These are phyloP conservation scores for Bipolaris cookei DNA, from an alignment of 2,329 filamentous ascomycete genomes.

Conservation along the genomic window DNA sequence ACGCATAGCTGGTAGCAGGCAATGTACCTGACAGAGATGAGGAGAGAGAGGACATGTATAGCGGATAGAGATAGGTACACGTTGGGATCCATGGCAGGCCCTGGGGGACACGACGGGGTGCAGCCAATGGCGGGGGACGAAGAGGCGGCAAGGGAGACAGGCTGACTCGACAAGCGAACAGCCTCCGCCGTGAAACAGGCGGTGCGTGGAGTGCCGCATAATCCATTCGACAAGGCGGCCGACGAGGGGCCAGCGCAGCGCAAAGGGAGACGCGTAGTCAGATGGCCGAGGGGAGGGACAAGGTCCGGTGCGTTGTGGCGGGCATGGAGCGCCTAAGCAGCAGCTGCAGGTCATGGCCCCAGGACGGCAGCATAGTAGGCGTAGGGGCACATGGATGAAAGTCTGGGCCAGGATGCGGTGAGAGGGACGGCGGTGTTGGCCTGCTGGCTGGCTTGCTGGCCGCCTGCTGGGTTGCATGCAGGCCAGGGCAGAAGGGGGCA, in stretches of 20 bases:
- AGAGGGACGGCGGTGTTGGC: conserved; percentile 19
- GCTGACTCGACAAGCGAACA: conserved; percentile 25
- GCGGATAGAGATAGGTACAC: too few species aligned
- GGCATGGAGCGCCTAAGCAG: conserved; percentile 10
- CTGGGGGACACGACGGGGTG: conserved; percentile 24
- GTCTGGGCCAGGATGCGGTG: conserved; percentile 19
- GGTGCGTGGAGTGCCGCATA: conserved; percentile 21
- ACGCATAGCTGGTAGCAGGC: neutral
- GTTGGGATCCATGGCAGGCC: neutral
- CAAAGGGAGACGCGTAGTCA: conserved; percentile 5
- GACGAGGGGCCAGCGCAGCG: conserved; percentile 8
- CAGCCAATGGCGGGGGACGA: conserved; percentile 35
- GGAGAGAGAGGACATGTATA: conserved; percentile 2
- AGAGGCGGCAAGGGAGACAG: conserved; percentile 18
- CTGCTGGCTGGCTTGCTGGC: conserved; percentile 4
- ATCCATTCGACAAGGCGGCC: conserved; percentile 10
- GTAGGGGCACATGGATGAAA: too few species aligned
- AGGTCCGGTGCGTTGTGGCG: neutral
- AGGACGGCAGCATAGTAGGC: conserved; percentile 4
- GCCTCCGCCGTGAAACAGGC: conserved; percentile 25
- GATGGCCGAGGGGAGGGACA: neutral
- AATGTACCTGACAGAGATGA: conserved; percentile 27
- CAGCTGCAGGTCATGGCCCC: conserved; percentile 22
- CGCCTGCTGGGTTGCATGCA: too few species aligned
- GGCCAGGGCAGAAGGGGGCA: too few species aligned